A percentile compares a stretch with the other conserved stretches of the same genome.
Conservation (phyloP, 805 yeast species). For the Metschnikowia aberdeeniae region DNA sequence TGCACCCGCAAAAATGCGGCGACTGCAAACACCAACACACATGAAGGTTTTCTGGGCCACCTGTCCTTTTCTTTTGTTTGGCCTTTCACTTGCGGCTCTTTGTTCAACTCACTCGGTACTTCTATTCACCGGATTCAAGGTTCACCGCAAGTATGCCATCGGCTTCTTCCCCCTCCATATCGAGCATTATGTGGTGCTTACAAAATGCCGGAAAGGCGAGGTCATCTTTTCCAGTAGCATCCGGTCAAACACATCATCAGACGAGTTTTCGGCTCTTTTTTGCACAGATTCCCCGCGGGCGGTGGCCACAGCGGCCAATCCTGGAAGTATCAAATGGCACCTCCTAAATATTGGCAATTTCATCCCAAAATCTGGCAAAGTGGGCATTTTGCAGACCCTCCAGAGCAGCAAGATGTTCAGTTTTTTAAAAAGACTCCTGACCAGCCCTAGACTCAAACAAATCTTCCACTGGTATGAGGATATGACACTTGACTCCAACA, state of each 20-base stretch:
- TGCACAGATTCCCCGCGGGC: background rate
- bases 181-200: slow-evolving; percentile 10
- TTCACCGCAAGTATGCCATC: slow-evolving; percentile 13
- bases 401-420: background rate
- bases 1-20: background rate
- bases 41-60: background rate
- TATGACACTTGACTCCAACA: background rate
- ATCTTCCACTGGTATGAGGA: slow-evolving; percentile 3
- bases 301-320: background rate
- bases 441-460: background rate
- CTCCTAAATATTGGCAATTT: background rate
- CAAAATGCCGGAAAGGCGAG: slow-evolving; percentile 13
- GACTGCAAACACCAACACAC: background rate
- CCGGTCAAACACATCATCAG: background rate
- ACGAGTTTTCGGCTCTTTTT: slow-evolving; percentile 10
- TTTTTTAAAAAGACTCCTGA: background rate
- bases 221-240: background rate
- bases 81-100: slow-evolving; percentile 3
- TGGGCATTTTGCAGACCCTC: background rate
- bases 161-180: slow-evolving; percentile 9
- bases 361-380: background rate
- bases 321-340: background rate
- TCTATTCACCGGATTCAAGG: slow-evolving; percentile 14
- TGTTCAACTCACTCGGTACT: slow-evolving; percentile 12
- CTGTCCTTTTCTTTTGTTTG: background rate